A percentile compares a stretch with the other conserved stretches of the same genome.
These are phyloP conservation scores for Globisporangium parvum DNA, from an alignment of 352 stramenopile genomes.

Conservation along the genomic window DNA sequence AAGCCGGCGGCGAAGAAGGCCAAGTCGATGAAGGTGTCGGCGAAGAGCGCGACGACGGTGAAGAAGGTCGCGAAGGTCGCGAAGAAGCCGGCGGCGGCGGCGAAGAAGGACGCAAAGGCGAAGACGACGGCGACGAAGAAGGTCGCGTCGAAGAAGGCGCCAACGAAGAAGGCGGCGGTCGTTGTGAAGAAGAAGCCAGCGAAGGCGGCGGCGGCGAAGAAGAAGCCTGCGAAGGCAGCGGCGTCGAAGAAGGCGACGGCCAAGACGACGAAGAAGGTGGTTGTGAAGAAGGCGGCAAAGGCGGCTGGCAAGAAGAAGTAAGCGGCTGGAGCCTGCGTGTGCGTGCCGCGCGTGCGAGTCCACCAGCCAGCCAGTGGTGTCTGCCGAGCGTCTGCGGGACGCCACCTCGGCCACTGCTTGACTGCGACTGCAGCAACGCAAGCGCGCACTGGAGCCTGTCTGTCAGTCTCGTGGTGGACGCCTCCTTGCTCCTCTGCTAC, in stretches of 20 bases:
- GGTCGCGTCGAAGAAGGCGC: conserved; percentile 50
- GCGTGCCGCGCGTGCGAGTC: neutral
- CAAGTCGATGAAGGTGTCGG: conserved; percentile 58
- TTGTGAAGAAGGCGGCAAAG: conserved; percentile 22
- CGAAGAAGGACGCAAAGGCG: conserved; percentile 30
- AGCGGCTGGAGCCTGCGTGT: conserved; percentile 6
- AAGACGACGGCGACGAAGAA: conserved; percentile 47
- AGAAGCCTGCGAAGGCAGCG: conserved; percentile 24
- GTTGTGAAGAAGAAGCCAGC: conserved; percentile 32
- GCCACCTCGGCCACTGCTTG: neutral
- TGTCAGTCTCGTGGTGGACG: neutral
- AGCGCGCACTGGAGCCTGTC: neutral
- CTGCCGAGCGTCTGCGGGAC: neutral
- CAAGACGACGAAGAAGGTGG: conserved; percentile 31
- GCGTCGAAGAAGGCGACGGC: conserved; percentile 35
- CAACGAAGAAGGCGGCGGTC: conserved; percentile 55
- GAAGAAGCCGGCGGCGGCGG: conserved; percentile 33
- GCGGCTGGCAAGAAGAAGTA: conserved; percentile 41
- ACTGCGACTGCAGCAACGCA: neutral
- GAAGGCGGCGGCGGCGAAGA: conserved; percentile 40
- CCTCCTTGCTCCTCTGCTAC: too few species aligned
- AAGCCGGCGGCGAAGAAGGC: conserved; percentile 59
- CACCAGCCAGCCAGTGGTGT: conserved; percentile 22
- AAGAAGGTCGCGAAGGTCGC: conserved; percentile 44
- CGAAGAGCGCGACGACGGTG: conserved; percentile 30